Conservation (phyloP, 495 filamentous ascomycete genomes). For the Platismatia glauca region DNA sequence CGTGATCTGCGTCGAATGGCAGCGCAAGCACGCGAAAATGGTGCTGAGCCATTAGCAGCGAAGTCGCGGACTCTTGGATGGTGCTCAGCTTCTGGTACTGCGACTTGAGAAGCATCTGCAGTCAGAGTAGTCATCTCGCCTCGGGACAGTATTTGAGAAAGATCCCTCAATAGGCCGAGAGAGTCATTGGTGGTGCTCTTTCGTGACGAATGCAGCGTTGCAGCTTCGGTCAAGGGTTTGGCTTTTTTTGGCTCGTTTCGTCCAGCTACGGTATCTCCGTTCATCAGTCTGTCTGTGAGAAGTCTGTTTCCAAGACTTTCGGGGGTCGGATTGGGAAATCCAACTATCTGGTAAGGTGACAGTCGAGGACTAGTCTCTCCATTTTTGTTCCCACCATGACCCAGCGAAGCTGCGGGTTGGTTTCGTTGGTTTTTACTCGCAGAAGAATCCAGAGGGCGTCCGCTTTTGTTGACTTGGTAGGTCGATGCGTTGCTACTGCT, state of each 20-base stretch:
- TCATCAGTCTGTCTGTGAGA: not conserved
- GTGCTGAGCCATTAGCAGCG: constrained; percentile 1
- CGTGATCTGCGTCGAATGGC: constrained; percentile 4
- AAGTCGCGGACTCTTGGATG: constrained; percentile 11
- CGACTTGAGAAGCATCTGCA: not conserved
- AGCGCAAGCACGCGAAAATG: constrained; percentile 4
- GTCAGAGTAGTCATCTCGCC: not conserved
- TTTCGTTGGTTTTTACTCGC: not conserved
- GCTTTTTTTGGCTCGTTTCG: not conserved
- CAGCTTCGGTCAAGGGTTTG: not conserved
- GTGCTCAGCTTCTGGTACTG: not conserved
- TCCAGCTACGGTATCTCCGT: not conserved
- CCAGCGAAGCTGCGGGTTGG: not conserved
- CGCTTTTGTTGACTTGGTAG: constrained; percentile 9
- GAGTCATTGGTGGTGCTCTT: constrained; percentile 6
- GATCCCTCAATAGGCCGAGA: constrained; percentile 1
- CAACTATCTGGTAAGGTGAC: constrained; percentile 1
- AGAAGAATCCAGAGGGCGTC: not conserved
- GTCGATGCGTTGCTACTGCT: constrained; percentile 7
- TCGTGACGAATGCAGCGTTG: not conserved
- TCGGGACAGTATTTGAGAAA: constrained; percentile 7
- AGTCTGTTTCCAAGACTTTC: not conserved
- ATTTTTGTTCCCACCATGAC: not conserved
- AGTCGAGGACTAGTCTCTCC: not conserved
- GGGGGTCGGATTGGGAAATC: not conserved